Base-by-base conservation (phyloP, 2,329 filamentous ascomycete species). In the Colletotrichum trifolii region DNA sequence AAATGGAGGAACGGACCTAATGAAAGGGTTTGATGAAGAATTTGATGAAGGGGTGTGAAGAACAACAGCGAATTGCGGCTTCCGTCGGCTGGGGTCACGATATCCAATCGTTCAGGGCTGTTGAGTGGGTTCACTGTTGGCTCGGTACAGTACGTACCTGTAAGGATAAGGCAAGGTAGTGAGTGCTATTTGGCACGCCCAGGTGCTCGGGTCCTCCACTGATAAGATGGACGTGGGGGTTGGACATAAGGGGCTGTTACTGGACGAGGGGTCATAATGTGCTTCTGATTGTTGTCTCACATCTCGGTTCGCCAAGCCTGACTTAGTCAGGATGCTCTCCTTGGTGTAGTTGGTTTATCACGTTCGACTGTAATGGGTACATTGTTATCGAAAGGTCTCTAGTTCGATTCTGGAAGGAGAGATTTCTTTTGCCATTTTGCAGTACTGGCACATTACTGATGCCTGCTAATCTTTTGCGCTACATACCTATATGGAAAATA, bases 271-370 rank as follows among this genome's bases (percentile, higher is more conserved):
- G 4, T 33, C 17, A 13, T 36, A 13, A n/a, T 8, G 4, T 33
- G 8, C 12, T 2, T 34, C 15, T 35, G 3, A 13, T 1, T 0
- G 5, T 0, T 0, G 0, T 0, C 0, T 0, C 10, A 4, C 38
- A 58, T 50, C 54, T 48, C 2, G 4, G 25, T 25, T 25, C 49
- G 55, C 61, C 61, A 53, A 64, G 61, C 50, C 39, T 40, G 52
- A 52, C 47, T n/a, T 48, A 56, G 62, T 36, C 42, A 33, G 35
- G 52, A 42, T 15, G 3, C 52, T 62, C 60, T 47, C 60, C 60
- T 64, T 64, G 60, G 60, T 64, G 60, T 64, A 64, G 60, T 64
- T 64, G 60, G 60, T 64, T 64, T n/a, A 64, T 64, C 60, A 64
- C 60, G 60, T 64, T 64, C 60, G 60, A 64, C 60, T 64, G 60